These are phyloP conservation scores for Hypoxylon sp. DNA, from an alignment of 2,329 filamentous ascomycete genomes.

Conservation along the genomic window DNA sequence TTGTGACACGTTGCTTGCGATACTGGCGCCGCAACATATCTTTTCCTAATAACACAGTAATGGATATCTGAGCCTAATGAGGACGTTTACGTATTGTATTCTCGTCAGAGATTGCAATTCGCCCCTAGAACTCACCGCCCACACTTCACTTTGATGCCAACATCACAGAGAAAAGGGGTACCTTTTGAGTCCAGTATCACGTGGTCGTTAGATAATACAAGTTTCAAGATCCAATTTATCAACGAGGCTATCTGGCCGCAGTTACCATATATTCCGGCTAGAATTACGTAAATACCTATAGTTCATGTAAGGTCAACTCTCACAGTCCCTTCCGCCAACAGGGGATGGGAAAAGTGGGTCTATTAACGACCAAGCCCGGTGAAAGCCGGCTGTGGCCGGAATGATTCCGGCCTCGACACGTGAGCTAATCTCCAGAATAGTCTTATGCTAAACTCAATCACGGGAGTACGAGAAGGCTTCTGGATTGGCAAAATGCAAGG, in stretches of 20 bases:
- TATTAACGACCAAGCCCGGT: slow-evolving; percentile 30
- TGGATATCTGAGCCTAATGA: background rate
- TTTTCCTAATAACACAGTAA: background rate
- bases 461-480: too few species aligned
- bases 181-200: background rate
- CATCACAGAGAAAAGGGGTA: background rate
- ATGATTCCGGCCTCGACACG: slow-evolving; percentile 47
- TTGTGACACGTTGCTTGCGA: slow-evolving; percentile 16
- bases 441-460: too few species aligned
- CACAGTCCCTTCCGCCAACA: slow-evolving; percentile 11
- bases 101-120: background rate
- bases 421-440: slow-evolving; percentile 5
- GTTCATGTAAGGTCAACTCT: slow-evolving; percentile 20
- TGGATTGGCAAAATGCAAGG: too few species aligned
- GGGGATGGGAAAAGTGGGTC: slow-evolving; percentile 32
- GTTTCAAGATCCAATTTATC: background rate
- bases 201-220: background rate
- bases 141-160: background rate
- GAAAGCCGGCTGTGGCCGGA: slow-evolving; percentile 46
- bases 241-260: slow-evolving; percentile 2
- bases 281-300: slow-evolving; percentile 35
- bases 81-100: background rate
- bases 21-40: background rate
- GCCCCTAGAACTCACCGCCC: background rate
- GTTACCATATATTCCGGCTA: background rate